Evolutionary conservation across 2,329 filamentous ascomycete species (phyloP), one percentile per base, ranked within the genome.

Genomic region (Ambrosiella xylebori): DNA sequence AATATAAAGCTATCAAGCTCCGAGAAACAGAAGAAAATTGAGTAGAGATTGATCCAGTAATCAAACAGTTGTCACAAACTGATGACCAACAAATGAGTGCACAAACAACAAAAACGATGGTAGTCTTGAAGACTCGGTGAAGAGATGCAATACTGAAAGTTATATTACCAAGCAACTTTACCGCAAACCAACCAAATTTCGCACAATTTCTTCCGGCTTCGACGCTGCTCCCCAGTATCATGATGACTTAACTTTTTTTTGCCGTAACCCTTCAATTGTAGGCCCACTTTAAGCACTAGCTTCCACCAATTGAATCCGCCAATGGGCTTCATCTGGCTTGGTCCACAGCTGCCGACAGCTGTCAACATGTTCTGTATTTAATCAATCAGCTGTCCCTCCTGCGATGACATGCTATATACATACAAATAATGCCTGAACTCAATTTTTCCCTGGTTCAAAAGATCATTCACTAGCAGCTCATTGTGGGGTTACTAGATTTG

Each of bases 151-250:
- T 17, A 36, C 35, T 38, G 17, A 13, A 15, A 11, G 11, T 17
- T 27, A 54, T 9, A 15, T 53, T 50, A 36, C 44, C 44, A 47
- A 47, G 44, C 44, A 47, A 15, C 44, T 27, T 27, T 27, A 27
- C 27, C 27, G 27, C 41, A 50, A 37, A 8, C 37, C 17, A 13
- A 9, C 13, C n/a, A 54, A 41, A 45, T 49, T 59, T 59, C 58
- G 58, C 54, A 59, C 53, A 45, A 44, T 38, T 59, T 59, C 58
- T 56, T 45, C 56, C 54, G 56, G 58, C 40, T 59, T 59, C 58
- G 58, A 59, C 49, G 54, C 15, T 13, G 19, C 53, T 53, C 53
- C 50, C 41, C 12, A 27, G 47, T 57, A 56, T 57, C 54, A 54
- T 59, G 58, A 59, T 54, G 54, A 47, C 58, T 53, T 53, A 47